Evolutionary conservation across 495 filamentous ascomycete genomes (phyloP).

Genomic region (Pyrenula massariospora): DNA sequence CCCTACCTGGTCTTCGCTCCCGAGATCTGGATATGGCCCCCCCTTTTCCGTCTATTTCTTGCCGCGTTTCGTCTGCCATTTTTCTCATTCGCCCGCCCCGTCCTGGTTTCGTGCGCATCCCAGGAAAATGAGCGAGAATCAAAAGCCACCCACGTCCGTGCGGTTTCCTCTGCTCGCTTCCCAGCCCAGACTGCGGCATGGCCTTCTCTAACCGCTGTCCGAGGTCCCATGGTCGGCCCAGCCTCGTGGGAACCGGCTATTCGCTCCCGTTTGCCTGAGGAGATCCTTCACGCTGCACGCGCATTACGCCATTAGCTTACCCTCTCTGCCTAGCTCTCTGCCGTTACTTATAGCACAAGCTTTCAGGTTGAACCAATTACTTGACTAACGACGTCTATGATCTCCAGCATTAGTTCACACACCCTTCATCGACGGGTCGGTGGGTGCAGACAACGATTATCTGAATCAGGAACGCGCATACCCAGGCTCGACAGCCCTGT

Average conservation of each 20-base stretch:
- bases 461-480: slow-evolving; percentile 19
- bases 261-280: not conserved
- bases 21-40: not conserved
- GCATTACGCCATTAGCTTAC: not conserved
- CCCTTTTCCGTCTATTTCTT: not conserved
- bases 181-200: too few species aligned
- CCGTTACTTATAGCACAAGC: not conserved
- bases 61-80: not conserved
- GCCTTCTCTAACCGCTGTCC: too few species aligned
- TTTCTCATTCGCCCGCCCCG: too few species aligned
- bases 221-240: not conserved
- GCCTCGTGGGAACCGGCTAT: not conserved
- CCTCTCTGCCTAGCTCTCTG: not conserved
- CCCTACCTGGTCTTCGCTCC: not conserved
- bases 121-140: not conserved
- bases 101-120: not conserved
- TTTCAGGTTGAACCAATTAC: not conserved
- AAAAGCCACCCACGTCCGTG: not conserved
- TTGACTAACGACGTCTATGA: not conserved
- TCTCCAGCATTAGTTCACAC: not conserved
- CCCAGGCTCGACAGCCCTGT: slow-evolving; percentile 18
- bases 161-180: not conserved
- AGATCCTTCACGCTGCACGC: not conserved
- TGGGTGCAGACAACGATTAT: slow-evolving; percentile 23
- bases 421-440: not conserved